Evolutionary conservation across 2,329 filamentous ascomycete species (phyloP), one percentile per base, ranked within the genome.

Genomic region (Epichloe sibirici): DNA sequence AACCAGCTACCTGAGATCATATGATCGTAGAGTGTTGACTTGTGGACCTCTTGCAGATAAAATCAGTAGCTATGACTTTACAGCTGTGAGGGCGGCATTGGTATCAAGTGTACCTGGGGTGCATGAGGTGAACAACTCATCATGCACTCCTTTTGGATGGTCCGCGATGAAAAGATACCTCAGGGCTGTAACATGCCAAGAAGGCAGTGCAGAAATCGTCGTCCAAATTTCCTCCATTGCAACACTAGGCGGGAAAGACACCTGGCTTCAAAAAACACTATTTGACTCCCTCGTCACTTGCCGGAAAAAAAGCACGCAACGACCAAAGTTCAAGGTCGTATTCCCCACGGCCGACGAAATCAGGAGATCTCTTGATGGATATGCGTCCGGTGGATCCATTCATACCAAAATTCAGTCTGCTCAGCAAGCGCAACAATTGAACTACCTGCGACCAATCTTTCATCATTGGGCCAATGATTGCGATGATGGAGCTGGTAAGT

Each of bases 301-400:
- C 23, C 64, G 59, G 37, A 58, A 56, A 1, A 55, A 39, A 57
- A 48, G 45, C 4, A 48, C 56, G 1, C 68, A 66, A 21, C 57
- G 54, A 38, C 76, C 82, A 1, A 72, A 68, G 4, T 83, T 86
- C 67, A 85, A 82, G 48, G 74, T 95, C 39, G 77, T 95, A 4
- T 95, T 91, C 58, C 90, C 90, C 0, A 91, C 88, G 0, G 73
- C 85, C 0, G 77, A 86, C 50, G 88, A 95, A 63, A 86, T 95
- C 53, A 79, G 88, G 15, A 72, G 72, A 42, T 90, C 85, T 0
- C 65, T 95, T 0, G 85, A 90, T 61, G 90, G 90, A 5, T 95
- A 95, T 62, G 66, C 61, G 2, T 88, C 88, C 0, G 90, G 90
- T 0, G 77, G 69, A 2, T 91, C 88, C 0, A 93, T 95, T 52